Base-by-base conservation (phyloP, 495 filamentous ascomycete genomes). In the Sphaerosporella brunnea region DNA sequence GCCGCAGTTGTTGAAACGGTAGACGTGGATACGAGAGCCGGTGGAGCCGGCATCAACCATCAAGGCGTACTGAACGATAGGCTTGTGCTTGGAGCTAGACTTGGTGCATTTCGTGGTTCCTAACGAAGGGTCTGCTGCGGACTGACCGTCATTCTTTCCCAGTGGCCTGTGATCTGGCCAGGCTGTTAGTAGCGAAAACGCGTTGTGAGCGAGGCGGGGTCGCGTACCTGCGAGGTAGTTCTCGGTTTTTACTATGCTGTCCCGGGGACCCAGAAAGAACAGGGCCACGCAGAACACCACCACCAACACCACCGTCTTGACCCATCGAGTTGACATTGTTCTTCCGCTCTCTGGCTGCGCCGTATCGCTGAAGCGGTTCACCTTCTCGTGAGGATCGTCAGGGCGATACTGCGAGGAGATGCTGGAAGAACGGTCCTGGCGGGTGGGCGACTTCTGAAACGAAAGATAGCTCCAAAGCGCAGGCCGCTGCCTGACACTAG, bases 31-130 rank as follows among this genome's bases (percentile, higher is more conserved):
- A 46, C 90, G 82, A 50, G 90, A 96, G 49, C 90, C 90, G 34
- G 88, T 94, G 66, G 87, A 95, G 47, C 90, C 90, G 30, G 90
- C 90, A 69, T 97, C 90, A 59, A 97, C 84, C 90, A 97, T 96
- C 53, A 93, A 73, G 48, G 84, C 90, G 70, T 95, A 96, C 59
- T 97, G 90, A 50, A 95, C 78, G 53, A 97, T 69, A 21, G 92
- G 92, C 67, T 93, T 97, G 36, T 80, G 76, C 25, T 77, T 73
- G 47, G 84, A 82, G 63, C 69, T 75, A 23, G 88, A 83, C 60
- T 77, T 82, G 39, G 76, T 75, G 71, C 90, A 97, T 66, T 73
- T 80, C 28, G 74, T 65, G 48, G 78, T 80, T 45, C 72, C 71
- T 35, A 71, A 66, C 0, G 75, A 69, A 0, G 72, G 68, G 54